A percentile compares a stretch with the other conserved stretches of the same genome.
Conservation (phyloP, 2,329 filamentous ascomycete genomes). For the Trichoderma guizhouense region DNA sequence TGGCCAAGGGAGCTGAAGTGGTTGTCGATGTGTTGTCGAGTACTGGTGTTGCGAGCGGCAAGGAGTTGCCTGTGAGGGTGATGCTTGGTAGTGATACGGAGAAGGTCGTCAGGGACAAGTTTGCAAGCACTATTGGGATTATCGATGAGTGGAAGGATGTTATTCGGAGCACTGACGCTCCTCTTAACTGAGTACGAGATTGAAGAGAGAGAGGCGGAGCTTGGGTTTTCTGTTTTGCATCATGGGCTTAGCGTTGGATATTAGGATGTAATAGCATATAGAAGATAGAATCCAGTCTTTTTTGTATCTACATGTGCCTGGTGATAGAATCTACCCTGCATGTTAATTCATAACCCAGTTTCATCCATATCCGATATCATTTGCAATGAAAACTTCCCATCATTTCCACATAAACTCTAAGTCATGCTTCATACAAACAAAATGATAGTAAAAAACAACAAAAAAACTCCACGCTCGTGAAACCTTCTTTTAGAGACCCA, state of each 20-base stretch:
- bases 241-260: not conserved
- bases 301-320: not conserved
- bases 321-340: not conserved
- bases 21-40: conserved; percentile 55
- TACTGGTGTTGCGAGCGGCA: conserved; percentile 45
- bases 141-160: conserved; percentile 48
- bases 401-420: not conserved
- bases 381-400: not conserved
- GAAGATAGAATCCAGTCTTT: not conserved
- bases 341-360: not conserved
- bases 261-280: not conserved
- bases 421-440: not conserved
- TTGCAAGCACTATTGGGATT: conserved; percentile 39
- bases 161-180: conserved; percentile 26
- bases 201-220: not conserved
- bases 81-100: conserved; percentile 52
- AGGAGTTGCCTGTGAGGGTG: conserved; percentile 50
- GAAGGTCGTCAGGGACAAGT: conserved; percentile 41
- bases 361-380: not conserved
- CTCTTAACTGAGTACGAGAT: not conserved
- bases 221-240: not conserved
- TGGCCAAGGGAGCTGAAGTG: conserved; percentile 49
- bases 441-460: not conserved
- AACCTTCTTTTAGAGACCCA: conserved; percentile 25
- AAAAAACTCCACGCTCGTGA: not conserved